A percentile compares a stretch with the other conserved stretches of the same genome.
phyloP scores from a whole-genome alignment of 2,329 filamentous ascomycete genomes.

The Xylariaceae sp. region DNA sequence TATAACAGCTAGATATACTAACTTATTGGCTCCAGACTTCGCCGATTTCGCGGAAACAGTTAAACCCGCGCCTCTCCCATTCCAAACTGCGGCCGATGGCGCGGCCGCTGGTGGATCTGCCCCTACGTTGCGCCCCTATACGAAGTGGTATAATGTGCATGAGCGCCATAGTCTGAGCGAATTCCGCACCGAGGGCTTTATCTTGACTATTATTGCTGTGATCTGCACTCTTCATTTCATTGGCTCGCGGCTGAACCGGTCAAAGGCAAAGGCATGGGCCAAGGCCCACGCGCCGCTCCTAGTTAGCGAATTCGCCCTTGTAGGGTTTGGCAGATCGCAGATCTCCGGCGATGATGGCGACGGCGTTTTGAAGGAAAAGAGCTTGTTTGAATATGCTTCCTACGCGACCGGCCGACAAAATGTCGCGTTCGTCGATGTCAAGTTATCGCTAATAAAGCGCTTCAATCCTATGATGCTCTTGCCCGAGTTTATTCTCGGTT shows the following conservation, averaged over 20 bases:
- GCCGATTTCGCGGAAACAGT: constrained; percentile 85
- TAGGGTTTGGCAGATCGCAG: constrained; percentile 68
- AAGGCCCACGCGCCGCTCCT: constrained; percentile 68
- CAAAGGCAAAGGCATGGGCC: constrained; percentile 77
- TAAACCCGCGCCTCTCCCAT: constrained; percentile 55
- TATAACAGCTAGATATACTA: constrained; percentile 5
- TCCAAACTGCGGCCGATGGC: constrained; percentile 44
- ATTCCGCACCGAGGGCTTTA: constrained; percentile 81
- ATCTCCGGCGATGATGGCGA: constrained; percentile 48
- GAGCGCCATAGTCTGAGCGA: constrained; percentile 80
- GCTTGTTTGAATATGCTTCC: constrained; percentile 76
- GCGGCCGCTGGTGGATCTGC: constrained; percentile 46
- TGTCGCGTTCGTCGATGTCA: constrained; percentile 83
- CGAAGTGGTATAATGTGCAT: constrained; percentile 95
- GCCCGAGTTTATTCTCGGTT: constrained; percentile 63
- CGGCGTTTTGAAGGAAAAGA: constrained; percentile 75
- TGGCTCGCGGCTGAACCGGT: constrained; percentile 74
- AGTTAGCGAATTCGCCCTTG: constrained; percentile 76
- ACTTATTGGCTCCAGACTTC: constrained; percentile 65
- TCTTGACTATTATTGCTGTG: constrained; percentile 69
- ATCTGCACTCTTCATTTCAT: constrained; percentile 76
- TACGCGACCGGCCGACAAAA: constrained; percentile 94
- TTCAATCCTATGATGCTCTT: constrained; percentile 69
- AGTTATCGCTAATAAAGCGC: constrained; percentile 74
- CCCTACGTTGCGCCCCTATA: constrained; percentile 61